Evolutionary conservation across 1,284 basidiomycete genomes (phyloP), one percentile per base, ranked within the genome.

Genomic region (Ceratobasidium papillatum): DNA sequence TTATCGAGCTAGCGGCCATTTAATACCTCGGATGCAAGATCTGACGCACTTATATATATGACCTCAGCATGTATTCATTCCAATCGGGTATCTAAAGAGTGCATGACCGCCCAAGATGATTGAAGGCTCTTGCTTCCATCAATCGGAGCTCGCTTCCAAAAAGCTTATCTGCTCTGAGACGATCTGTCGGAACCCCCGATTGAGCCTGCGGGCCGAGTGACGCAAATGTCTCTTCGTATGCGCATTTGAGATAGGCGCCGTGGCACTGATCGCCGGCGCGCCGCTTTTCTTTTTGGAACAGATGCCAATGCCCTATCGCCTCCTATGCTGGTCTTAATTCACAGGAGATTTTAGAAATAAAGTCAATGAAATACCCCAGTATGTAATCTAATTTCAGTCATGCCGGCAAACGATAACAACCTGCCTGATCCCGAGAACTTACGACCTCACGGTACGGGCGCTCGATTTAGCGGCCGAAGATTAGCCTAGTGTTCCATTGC

Each of bases 181-280:
- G 56, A 58, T 58, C 56, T 58, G 56, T 58, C 56, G 56, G 56
- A 38, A 36, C 56, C 56, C 17, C 56, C 56, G 34, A 38, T 58
- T 58, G 56, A 58, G 34, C 56, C 56, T 58, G 54, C 25, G 14
- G 32, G 19, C 56, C n/a, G 7, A 12, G 19, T 58, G 17, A 51
- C 47, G 47, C 47, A 51, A 19, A 54, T 32, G 22, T 17, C 14
- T 30, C 22, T 17, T 54, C n/a, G 43, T 9, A 51, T 7, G 9
- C 3, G 22, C 52, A 30, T 54, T 54, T 27, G 27, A 11, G 22
- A 12, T 7, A 3, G 52, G 25, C 22, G 17, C 12, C 27, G 14
- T 41, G 14, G 30, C 4, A 54, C 30, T 54, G 14, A 19, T 54
- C 27, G 25, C 17, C 11, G 8, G 17, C 12, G 22, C 52, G 4